A percentile compares a stretch with the other conserved stretches of the same genome.
Conservation (phyloP, 1,284 basidiomycete species). For the Fistulina hepatica region DNA sequence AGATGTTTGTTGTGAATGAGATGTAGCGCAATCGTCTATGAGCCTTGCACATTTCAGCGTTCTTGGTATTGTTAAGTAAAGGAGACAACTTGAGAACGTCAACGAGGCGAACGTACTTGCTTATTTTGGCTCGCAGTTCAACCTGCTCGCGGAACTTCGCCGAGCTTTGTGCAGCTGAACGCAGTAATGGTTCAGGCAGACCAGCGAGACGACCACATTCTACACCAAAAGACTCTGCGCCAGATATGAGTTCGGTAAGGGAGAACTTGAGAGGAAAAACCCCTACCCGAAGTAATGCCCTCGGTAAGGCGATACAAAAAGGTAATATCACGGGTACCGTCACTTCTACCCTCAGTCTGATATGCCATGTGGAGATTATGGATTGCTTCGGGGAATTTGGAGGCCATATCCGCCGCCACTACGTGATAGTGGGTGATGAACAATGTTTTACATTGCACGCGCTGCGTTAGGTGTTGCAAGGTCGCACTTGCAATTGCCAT, state of each 20-base stretch:
- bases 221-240: slow-evolving; percentile 73
- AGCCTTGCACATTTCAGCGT: slow-evolving; percentile 21
- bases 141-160: slow-evolving; percentile 44
- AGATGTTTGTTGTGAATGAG: slow-evolving; percentile 2
- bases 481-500: slow-evolving; percentile 79
- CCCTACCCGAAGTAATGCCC: slow-evolving; percentile 56
- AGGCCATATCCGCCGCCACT: slow-evolving; percentile 48
- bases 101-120: slow-evolving; percentile 30
- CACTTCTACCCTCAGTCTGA: slow-evolving; percentile 48
- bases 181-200: slow-evolving; percentile 57
- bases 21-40: slow-evolving; percentile 17
- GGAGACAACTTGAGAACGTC: not conserved
- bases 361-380: slow-evolving; percentile 85
- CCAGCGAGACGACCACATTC: slow-evolving; percentile 85
- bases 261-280: slow-evolving; percentile 27
- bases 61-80: slow-evolving; percentile 19
- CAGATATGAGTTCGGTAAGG: slow-evolving; percentile 18
- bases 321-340: slow-evolving; percentile 68
- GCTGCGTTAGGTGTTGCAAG: slow-evolving; percentile 59
- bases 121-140: slow-evolving; percentile 37
- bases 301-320: slow-evolving; percentile 72
- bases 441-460: slow-evolving; percentile 66
- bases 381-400: slow-evolving; percentile 44
- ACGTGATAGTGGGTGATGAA: slow-evolving; percentile 92
- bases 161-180: slow-evolving; percentile 46